These are phyloP conservation scores for Rhododendron ovatum DNA, from an alignment of 148 eudicot genomes.

Conservation along the genomic window DNA sequence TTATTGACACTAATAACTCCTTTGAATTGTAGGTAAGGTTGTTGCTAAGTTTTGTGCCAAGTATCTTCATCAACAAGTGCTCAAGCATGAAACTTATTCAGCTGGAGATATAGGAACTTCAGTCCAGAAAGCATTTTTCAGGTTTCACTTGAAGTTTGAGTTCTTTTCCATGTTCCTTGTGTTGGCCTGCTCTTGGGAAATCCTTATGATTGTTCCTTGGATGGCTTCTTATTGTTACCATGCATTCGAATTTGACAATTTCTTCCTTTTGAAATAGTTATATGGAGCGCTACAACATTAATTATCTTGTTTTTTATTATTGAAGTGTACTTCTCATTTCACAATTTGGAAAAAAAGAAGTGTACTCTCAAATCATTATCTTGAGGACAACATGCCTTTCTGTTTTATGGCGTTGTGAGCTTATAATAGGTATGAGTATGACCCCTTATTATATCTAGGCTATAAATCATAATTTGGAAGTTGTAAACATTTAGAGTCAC, in stretches of 20 bases:
- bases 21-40: conserved; percentile 67
- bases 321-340: neutral
- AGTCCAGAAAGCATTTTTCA: conserved; percentile 81
- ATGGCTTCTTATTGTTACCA: neutral
- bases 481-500: neutral
- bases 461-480: neutral
- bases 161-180: neutral
- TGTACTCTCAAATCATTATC: neutral
- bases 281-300: neutral
- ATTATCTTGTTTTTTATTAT: neutral
- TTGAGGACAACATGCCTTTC: neutral
- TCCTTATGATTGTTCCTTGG: neutral
- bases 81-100: conserved; percentile 74
- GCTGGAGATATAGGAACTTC: conserved; percentile 83
- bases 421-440: neutral
- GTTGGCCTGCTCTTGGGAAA: neutral
- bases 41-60: conserved; percentile 99
- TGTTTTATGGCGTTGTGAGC: neutral
- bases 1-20: conserved; percentile 4
- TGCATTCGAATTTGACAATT: neutral
- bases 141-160: conserved; percentile 31
- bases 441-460: neutral
- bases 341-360: neutral
- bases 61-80: conserved; percentile 92
- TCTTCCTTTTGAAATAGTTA: neutral